These are phyloP conservation scores for Moricandia moricandioides DNA, from an alignment of 345 rosid genomes.

Conservation along the genomic window DNA sequence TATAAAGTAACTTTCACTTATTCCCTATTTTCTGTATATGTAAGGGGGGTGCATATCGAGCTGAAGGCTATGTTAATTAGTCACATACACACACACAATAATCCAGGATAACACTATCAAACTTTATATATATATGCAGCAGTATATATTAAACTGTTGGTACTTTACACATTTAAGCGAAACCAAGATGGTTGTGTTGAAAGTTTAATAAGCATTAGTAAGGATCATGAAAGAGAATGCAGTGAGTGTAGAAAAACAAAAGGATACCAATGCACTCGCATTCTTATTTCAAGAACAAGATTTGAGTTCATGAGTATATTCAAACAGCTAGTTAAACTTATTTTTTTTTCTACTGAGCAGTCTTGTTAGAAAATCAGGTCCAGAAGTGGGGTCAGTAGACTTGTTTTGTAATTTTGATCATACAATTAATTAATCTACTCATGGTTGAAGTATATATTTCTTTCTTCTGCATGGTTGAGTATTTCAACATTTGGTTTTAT, in stretches of 20 bases:
- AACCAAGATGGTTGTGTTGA: neutral
- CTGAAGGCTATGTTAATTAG: neutral
- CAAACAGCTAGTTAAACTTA: neutral
- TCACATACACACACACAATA: neutral
- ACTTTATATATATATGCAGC: neutral
- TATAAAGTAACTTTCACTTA: neutral
- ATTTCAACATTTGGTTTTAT: slow-evolving; percentile 1
- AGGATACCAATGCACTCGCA: neutral
- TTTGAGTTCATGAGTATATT: neutral
- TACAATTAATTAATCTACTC: neutral
- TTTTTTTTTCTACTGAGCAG: slow-evolving; percentile 1
- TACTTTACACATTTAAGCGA: slow-evolving; percentile 16
- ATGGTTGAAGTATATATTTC: slow-evolving; percentile 5
- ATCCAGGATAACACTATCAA: neutral
- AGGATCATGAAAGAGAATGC: slow-evolving; percentile 10
- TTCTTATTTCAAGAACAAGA: slow-evolving; percentile 1
- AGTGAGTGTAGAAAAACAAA: neutral
- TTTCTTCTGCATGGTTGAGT: too few relatives aligned
- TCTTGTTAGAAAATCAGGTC: slow-evolving; percentile 3
- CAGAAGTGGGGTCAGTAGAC: slow-evolving; percentile 9
- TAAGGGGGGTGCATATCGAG: neutral
- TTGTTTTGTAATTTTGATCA: neutral
- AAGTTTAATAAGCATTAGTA: neutral
- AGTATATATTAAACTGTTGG: neutral
- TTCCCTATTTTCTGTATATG: neutral